A percentile compares a stretch with the other conserved stretches of the same genome.
Evolutionary conservation across 352 stramenopile species (phyloP).

Genomic region (Globisporangium ultimum): DNA sequence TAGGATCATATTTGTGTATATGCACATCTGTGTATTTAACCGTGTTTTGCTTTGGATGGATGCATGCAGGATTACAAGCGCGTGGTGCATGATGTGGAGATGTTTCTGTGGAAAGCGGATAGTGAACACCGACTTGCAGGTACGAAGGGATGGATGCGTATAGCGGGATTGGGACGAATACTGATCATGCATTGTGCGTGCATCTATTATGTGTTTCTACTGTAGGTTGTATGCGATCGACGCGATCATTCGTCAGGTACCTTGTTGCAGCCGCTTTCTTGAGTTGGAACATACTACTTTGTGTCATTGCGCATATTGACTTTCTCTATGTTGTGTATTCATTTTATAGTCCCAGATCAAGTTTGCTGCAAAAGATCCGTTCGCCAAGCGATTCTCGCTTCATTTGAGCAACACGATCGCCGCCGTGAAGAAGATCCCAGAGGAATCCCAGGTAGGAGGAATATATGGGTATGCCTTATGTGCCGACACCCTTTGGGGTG

Average conservation of each 20-base stretch:
- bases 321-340: constrained; percentile 2
- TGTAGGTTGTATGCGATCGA: constrained; percentile 78
- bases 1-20: background rate
- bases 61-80: constrained; percentile 77
- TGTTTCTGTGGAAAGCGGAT: constrained; percentile 82
- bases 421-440: constrained; percentile 65
- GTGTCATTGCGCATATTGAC: background rate
- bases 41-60: constrained; percentile 5
- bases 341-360: constrained; percentile 58
- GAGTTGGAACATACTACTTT: background rate
- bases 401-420: constrained; percentile 70
- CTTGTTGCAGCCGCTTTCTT: background rate
- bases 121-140: constrained; percentile 77
- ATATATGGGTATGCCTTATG: background rate
- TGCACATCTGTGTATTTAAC: background rate
- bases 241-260: constrained; percentile 76
- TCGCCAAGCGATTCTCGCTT: constrained; percentile 76
- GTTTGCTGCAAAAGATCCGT: constrained; percentile 58
- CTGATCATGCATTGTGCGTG: background rate
- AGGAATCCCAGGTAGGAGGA: constrained; percentile 47
- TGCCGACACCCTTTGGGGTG: background rate
- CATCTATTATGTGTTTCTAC: constrained; percentile 6
- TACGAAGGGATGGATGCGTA: constrained; percentile 14
- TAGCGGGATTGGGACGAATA: too few species aligned
- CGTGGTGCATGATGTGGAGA: constrained; percentile 83